These are phyloP conservation scores for Medicago lupulina DNA, from an alignment of 306 rosid genomes.

Conservation along the genomic window DNA sequence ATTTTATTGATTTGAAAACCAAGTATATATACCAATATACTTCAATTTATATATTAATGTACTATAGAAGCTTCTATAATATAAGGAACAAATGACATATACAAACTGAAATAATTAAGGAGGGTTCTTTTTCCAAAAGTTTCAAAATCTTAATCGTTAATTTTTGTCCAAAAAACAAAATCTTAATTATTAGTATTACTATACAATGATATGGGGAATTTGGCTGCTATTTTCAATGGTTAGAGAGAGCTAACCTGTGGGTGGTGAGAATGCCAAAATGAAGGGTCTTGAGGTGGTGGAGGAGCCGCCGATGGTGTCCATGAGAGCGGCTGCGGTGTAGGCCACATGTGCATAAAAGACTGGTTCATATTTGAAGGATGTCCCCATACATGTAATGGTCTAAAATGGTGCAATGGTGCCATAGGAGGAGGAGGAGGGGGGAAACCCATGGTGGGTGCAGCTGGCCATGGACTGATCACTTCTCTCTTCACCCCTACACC, in stretches of 20 bases:
- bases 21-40: no score
- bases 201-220: background rate
- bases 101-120: no score
- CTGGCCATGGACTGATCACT: conserved; percentile 54
- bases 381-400: conserved; percentile 98
- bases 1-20: no score
- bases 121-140: no score
- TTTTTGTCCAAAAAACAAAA: no score
- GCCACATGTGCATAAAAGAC: conserved; percentile 70
- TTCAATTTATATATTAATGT: no score
- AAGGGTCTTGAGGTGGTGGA: conserved; percentile 57
- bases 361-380: conserved; percentile 74
- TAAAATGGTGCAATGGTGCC: conserved; percentile 61
- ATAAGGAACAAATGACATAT: no score
- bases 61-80: no score
- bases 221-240: background rate
- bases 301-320: conserved; percentile 53
- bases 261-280: conserved; percentile 67
- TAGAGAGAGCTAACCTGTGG: conserved; percentile 53
- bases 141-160: no score
- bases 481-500: conserved; percentile 56
- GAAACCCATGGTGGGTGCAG: conserved; percentile 70
- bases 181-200: background rate
- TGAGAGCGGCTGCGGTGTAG: conserved; percentile 49
- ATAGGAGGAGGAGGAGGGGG: conserved; percentile 63